These are phyloP conservation scores for Penicillium paradoxum DNA, from an alignment of 495 filamentous ascomycete genomes.

Conservation along the genomic window DNA sequence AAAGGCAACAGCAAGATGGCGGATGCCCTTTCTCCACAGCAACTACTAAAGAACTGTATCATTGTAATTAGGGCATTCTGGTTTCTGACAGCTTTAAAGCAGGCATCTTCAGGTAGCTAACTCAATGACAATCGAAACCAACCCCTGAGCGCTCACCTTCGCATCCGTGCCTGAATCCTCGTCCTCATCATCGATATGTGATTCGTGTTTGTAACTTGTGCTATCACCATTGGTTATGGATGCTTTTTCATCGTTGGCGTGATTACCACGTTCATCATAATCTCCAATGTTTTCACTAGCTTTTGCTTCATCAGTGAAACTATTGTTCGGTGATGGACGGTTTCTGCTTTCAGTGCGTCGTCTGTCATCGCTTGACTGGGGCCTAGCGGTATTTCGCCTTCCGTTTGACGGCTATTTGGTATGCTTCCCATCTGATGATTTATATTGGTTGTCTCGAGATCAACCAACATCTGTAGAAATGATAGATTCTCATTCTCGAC, in stretches of 20 bases:
- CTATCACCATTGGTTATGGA: not conserved
- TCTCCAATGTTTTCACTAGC: not conserved
- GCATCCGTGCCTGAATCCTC: too few relatives aligned
- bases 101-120: too few relatives aligned
- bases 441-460: not conserved
- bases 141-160: too few relatives aligned
- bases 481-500: not conserved
- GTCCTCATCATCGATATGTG: not conserved
- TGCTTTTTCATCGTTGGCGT: not conserved
- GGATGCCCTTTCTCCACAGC: slow-evolving; percentile 5
- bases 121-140: too few relatives aligned
- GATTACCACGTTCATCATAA: not conserved
- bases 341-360: not conserved
- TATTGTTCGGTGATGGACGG: not conserved
- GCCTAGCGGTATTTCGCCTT: not conserved
- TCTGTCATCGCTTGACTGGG: not conserved
- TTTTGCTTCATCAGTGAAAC: not conserved
- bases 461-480: not conserved
- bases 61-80: too few relatives aligned
- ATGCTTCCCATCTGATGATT: not conserved
- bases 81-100: too few relatives aligned
- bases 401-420: not conserved
- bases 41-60: slow-evolving; percentile 6
- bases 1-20: slow-evolving; percentile 2
- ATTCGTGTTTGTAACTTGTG: not conserved